Percentiles rank a stretch among this genome's conserved stretches.
phyloP scores from a whole-genome alignment of 768 basidiomycete genomes.

The Lactarius hengduanensis region DNA sequence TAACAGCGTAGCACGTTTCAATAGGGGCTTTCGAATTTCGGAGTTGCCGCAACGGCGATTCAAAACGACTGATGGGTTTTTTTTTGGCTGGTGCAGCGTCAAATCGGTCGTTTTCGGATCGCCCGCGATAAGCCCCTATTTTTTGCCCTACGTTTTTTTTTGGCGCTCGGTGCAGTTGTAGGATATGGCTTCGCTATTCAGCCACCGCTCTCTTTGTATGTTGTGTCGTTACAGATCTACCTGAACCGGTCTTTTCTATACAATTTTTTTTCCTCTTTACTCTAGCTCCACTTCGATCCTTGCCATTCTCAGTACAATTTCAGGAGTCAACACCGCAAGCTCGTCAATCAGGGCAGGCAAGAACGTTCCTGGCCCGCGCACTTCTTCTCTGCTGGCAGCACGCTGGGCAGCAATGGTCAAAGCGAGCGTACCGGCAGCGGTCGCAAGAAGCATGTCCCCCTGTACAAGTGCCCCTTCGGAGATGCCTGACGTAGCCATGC shows the following conservation, averaged over 20 bases:
- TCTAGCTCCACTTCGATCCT: conserved; percentile 24
- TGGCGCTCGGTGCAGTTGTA: background rate
- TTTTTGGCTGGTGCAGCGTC: too few species aligned
- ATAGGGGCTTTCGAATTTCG: too few species aligned
- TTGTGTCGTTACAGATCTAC: background rate
- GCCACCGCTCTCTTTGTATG: background rate
- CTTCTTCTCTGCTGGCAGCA: conserved; percentile 51
- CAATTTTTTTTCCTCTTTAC: background rate
- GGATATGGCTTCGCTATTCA: background rate
- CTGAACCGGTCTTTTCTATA: background rate
- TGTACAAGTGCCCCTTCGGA: conserved; percentile 51
- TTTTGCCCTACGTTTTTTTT: background rate
- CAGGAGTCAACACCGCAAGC: conserved; percentile 45
- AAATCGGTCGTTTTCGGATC: too few species aligned
- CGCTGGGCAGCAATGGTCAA: conserved; percentile 61
- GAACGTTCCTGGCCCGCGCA: conserved; percentile 64
- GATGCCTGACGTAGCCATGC: conserved; percentile 38
- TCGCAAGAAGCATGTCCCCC: conserved; percentile 75
- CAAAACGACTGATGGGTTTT: too few species aligned
- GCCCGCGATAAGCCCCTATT: too few species aligned
- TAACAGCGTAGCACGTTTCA: conserved; percentile 1
- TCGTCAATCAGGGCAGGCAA: conserved; percentile 65
- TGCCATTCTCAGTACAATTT: conserved; percentile 32
- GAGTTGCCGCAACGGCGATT: too few species aligned
- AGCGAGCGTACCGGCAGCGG: conserved; percentile 71